Base-by-base conservation (phyloP, 2,329 filamentous ascomycete species). In the Ciborinia camelliae region DNA sequence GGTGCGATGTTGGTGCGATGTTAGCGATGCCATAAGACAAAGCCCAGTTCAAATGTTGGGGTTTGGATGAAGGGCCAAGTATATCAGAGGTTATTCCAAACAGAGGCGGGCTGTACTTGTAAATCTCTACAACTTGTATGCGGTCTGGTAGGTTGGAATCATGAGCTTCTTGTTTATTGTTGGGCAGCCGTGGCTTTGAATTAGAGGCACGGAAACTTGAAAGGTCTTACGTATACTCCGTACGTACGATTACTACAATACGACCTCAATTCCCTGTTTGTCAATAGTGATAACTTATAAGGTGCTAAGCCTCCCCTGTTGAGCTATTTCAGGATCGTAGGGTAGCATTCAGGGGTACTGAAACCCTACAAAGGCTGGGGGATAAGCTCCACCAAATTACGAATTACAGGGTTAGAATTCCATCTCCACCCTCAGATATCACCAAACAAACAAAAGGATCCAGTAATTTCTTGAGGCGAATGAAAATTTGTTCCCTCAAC, bases 261-360 rank as follows among this genome's bases (percentile, higher is more conserved):
- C 41, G 37, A 47, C 12, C 35, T 35, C 28, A 28, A 20, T 47
- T 7, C n/a, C 14, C 15, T 35, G 28, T 47, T 12, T 35, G 4
- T n/a, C n/a, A 26, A 58, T 47, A 58, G 30, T 32, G 41, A 35
- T 47, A n/a, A n/a, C n/a, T n/a, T n/a, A n/a, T n/a, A 20, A 14
- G 28, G 14, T 45, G 26, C 20, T 20, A 18, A 55, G 23, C 53
- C 9, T n/a, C 54, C 54, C 54, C 3, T 26, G 41, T 58, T 28
- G n/a, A 58, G 41, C 20, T 35, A 47, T 58, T 58, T 23, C 30
- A 35, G 55, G 55, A n/a, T 59, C 20, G 14, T 58, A 58, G 32
- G 54, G 39, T 47, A 47, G 41, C 39, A n/a, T 6, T 43, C 41
- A 43, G 41, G 51, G 53, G 37, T 12, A 26, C 18, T 8, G 53